A percentile compares a stretch with the other conserved stretches of the same genome.
These are phyloP conservation scores for Larix kaempferi DNA, from an alignment of 75 land plant genomes.

Conservation along the genomic window DNA sequence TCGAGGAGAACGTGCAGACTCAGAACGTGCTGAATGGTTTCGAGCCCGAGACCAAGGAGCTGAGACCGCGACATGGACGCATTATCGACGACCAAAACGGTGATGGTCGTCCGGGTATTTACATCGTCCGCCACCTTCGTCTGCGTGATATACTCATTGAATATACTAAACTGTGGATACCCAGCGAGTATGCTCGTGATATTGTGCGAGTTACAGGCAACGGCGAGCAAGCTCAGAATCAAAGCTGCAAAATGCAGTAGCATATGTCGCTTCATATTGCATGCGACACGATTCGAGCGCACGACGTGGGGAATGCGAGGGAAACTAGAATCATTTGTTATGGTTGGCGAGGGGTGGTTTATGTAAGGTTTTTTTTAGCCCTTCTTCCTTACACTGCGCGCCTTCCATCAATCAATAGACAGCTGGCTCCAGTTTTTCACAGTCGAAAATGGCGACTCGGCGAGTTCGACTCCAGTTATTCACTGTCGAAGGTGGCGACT, in stretches of 20 bases:
- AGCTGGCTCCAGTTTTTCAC: no score
- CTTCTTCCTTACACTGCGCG: no score
- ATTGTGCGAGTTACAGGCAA: slow-evolving; percentile 38
- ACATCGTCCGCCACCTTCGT: slow-evolving; percentile 72
- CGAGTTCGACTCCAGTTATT: no score
- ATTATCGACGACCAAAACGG: slow-evolving; percentile 35
- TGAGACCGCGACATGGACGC: slow-evolving; percentile 9
- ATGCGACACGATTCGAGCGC: no score
- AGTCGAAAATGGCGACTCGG: no score
- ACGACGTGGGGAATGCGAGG: no score
- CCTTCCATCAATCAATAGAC: no score
- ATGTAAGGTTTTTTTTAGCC: no score
- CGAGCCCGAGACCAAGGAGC: slow-evolving; percentile 8
- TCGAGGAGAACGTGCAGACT: slow-evolving; percentile 54
- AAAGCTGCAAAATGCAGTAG: not conserved
- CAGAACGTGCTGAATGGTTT: slow-evolving; percentile 16
- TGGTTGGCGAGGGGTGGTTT: no score
- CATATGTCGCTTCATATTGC: no score
- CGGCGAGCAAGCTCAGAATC: not conserved
- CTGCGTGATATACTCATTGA: slow-evolving; percentile 58
- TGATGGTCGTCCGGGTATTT: slow-evolving; percentile 52
- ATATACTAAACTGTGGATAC: slow-evolving; percentile 41
- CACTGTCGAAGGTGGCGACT: no score
- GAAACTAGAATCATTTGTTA: no score
- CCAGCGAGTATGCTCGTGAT: slow-evolving; percentile 40